A percentile compares a stretch with the other conserved stretches of the same genome.
phyloP scores from a whole-genome alignment of 176 grass and related monocot genomes.

The Raddia guianensis region DNA sequence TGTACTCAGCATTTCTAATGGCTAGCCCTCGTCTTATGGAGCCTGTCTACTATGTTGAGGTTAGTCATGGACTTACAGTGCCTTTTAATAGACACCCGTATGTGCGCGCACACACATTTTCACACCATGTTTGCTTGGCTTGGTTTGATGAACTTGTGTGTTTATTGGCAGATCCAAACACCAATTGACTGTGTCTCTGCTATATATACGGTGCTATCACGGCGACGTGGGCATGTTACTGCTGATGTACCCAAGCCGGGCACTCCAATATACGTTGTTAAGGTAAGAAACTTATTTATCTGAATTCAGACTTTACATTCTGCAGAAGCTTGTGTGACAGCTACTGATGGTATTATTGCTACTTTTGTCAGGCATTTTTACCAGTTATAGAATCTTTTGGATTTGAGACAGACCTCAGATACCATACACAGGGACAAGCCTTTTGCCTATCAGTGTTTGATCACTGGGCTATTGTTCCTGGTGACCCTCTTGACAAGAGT shows the following conservation, averaged over 20 bases:
- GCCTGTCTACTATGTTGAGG: slow-evolving; percentile 98
- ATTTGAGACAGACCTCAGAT: slow-evolving; percentile 93
- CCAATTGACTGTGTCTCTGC: slow-evolving; percentile 98
- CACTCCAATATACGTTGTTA: slow-evolving; percentile 89
- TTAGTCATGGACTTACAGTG: slow-evolving; percentile 16
- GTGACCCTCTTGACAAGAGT: slow-evolving; percentile 91
- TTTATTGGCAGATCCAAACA: slow-evolving; percentile 86
- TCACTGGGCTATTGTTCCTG: slow-evolving; percentile 99
- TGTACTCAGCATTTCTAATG: slow-evolving; percentile 98
- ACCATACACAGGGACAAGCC: slow-evolving; percentile 97
- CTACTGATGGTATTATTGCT: slow-evolving; percentile 23
- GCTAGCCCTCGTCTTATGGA: slow-evolving; percentile 97
- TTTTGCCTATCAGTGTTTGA: slow-evolving; percentile 96
- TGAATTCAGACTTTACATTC: slow-evolving; percentile 25
- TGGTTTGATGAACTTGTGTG: slow-evolving; percentile 29
- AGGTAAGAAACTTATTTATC: slow-evolving; percentile 50
- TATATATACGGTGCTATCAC: slow-evolving; percentile 90
- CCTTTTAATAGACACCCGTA: background rate
- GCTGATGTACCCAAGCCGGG: slow-evolving; percentile 95
- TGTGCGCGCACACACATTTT: background rate
- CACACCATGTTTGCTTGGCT: background rate
- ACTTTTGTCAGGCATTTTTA: slow-evolving; percentile 76
- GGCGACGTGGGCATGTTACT: slow-evolving; percentile 92
- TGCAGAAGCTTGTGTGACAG: background rate
- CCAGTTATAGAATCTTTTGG: slow-evolving; percentile 99